phyloP scores from a whole-genome alignment of 108 stramenopile genomes.

The Discostella stelligeroides region DNA sequence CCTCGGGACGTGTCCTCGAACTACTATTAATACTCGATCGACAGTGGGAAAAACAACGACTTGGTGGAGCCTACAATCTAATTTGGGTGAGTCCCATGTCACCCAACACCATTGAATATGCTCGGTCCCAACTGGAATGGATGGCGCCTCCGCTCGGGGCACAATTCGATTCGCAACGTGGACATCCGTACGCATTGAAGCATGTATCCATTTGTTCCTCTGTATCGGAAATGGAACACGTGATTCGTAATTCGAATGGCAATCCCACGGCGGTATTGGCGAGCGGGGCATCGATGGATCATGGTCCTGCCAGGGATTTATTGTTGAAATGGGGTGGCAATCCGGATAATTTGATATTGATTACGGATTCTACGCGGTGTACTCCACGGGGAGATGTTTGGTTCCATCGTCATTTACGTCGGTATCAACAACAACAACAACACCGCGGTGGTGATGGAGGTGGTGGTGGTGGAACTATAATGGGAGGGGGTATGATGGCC shows the following conservation, averaged over 20 bases:
- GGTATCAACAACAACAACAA: no score
- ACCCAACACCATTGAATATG: slow-evolving; percentile 86
- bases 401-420: slow-evolving; percentile 3
- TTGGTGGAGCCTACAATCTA: slow-evolving; percentile 77
- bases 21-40: slow-evolving; percentile 76
- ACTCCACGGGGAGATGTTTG: slow-evolving; percentile 54
- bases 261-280: slow-evolving; percentile 86
- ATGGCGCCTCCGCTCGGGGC: slow-evolving; percentile 69
- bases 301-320: slow-evolving; percentile 82
- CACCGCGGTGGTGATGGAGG: neutral
- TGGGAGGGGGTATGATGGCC: no score
- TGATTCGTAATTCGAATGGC: slow-evolving; percentile 36
- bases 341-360: slow-evolving; percentile 75
- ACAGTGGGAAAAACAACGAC: slow-evolving; percentile 84
- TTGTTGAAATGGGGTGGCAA: slow-evolving; percentile 82
- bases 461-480: no score
- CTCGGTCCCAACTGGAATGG: slow-evolving; percentile 89
- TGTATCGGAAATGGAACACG: slow-evolving; percentile 58
- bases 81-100: slow-evolving; percentile 91
- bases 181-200: slow-evolving; percentile 68
- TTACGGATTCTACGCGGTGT: slow-evolving; percentile 80
- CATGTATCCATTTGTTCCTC: slow-evolving; percentile 60
- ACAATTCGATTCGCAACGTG: slow-evolving; percentile 58
- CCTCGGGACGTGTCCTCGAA: slow-evolving; percentile 88
- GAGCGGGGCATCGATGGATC: slow-evolving; percentile 73